Conservation (phyloP, 202 grass and related monocot species). For the Panicum hallii region DNA sequence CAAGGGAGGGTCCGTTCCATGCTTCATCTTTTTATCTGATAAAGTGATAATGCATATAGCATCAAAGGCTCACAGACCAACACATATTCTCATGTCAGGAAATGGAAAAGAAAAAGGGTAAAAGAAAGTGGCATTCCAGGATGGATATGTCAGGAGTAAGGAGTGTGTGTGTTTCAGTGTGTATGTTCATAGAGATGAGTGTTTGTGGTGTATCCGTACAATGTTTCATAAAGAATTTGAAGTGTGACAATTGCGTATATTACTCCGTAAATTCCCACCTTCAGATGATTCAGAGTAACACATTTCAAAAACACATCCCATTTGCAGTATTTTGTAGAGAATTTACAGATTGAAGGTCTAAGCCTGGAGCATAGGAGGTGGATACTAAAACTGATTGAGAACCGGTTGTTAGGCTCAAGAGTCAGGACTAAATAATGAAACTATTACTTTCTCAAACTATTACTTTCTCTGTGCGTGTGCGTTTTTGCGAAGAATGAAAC, state of each 20-base stretch:
- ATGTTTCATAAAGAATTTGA: background rate
- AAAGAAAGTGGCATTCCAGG: background rate
- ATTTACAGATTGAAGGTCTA: background rate
- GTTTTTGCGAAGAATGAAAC: background rate
- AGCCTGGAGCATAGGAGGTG: background rate
- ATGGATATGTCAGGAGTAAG: background rate
- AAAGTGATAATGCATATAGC: slow-evolving; percentile 32
- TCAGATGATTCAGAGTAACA: background rate
- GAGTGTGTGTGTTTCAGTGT: background rate
- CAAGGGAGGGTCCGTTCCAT: slow-evolving; percentile 19
- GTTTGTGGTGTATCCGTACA: background rate
- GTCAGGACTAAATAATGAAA: background rate
- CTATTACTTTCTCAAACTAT: background rate
- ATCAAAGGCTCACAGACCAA: slow-evolving; percentile 15
- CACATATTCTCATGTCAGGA: slow-evolving; percentile 35
- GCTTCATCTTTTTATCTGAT: slow-evolving; percentile 45
- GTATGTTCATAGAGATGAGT: background rate
- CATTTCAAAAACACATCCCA: background rate
- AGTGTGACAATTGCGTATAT: background rate
- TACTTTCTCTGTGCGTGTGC: background rate
- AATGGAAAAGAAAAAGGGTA: background rate
- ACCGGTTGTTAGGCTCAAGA: background rate
- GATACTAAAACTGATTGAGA: background rate
- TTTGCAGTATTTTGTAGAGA: background rate
- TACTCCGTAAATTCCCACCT: background rate